Conservation (phyloP, 108 stramenopile genomes). For the Schizochytrium sp. region DNA sequence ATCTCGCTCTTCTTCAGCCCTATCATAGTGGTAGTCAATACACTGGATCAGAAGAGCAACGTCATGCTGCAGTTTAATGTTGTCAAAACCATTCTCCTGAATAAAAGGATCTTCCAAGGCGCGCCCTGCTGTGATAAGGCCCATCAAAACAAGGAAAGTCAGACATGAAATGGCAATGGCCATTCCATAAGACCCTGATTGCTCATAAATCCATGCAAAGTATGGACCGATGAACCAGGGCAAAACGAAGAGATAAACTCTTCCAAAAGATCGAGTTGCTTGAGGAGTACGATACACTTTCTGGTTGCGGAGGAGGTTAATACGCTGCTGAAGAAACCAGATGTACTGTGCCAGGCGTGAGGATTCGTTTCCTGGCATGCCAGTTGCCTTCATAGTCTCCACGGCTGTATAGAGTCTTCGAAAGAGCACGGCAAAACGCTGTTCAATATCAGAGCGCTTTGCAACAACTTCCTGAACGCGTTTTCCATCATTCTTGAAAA, state of each 20-base stretch:
- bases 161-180: conserved; percentile 10
- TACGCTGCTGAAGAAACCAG: conserved; percentile 49
- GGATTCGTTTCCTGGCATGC: conserved; percentile 36
- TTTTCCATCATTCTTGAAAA: neutral
- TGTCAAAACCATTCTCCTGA: conserved; percentile 38
- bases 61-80: conserved; percentile 17
- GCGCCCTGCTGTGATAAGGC: conserved; percentile 27
- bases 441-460: neutral
- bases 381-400: conserved; percentile 35
- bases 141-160: conserved; percentile 43
- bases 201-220: conserved; percentile 54
- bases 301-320: conserved; percentile 48
- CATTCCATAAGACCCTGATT: neutral
- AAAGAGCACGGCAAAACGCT: conserved; percentile 18
- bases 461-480: neutral
- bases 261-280: conserved; percentile 33
- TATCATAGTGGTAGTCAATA: conserved; percentile 14
- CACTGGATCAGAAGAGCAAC: neutral
- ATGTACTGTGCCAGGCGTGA: conserved; percentile 43
- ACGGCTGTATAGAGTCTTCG: conserved; percentile 12
- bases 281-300: conserved; percentile 53
- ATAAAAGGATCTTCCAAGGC: conserved; percentile 46
- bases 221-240: conserved; percentile 55
- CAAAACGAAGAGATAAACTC: conserved; percentile 35
- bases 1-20: neutral